phyloP scores from a whole-genome alignment of 2,329 filamentous ascomycete species.

The Ascochyta clinopodiicola region DNA sequence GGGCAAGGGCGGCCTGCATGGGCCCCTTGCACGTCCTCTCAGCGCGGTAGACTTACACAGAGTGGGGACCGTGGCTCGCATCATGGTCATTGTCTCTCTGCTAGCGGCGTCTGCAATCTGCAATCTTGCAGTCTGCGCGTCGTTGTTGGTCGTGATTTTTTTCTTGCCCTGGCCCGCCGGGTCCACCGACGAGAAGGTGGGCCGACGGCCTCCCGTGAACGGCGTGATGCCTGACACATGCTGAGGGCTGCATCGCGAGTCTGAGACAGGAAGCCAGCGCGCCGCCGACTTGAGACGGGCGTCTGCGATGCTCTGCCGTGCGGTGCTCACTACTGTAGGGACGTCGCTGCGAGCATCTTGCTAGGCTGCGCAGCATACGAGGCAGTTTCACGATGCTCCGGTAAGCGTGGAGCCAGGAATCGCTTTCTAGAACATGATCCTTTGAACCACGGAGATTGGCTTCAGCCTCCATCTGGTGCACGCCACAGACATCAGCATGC shows the following conservation, averaged over 20 bases:
- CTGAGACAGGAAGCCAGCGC: no score
- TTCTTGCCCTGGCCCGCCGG: conserved; percentile 1
- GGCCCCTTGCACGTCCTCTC: no score
- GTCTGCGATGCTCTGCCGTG: not conserved
- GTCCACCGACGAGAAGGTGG: conserved; percentile 12
- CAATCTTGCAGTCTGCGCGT: conserved; percentile 7
- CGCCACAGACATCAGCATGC: conserved; percentile 2
- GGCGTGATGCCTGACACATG: conserved; percentile 17
- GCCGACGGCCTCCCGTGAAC: conserved; percentile 17
- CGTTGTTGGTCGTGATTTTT: conserved; percentile 10
- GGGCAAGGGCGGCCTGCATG: conserved; percentile 30
- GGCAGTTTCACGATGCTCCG: conserved; percentile 10
- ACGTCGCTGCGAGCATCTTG: not conserved
- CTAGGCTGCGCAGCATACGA: conserved; percentile 5
- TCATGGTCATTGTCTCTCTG: conserved; percentile 5
- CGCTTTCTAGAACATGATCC: not conserved
- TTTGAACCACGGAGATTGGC: conserved; percentile 1
- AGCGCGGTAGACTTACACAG: conserved; percentile 7
- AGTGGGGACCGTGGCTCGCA: conserved; percentile 16
- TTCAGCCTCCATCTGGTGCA: not conserved
- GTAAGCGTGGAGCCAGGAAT: conserved; percentile 3
- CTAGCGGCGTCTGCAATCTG: conserved; percentile 11
- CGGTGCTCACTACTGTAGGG: not conserved
- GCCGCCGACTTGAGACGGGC: no score
- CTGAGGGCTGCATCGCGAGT: not conserved